Conservation (phyloP, 2,329 filamentous ascomycete genomes). For the Aspergillus oerlinghausenensis region DNA sequence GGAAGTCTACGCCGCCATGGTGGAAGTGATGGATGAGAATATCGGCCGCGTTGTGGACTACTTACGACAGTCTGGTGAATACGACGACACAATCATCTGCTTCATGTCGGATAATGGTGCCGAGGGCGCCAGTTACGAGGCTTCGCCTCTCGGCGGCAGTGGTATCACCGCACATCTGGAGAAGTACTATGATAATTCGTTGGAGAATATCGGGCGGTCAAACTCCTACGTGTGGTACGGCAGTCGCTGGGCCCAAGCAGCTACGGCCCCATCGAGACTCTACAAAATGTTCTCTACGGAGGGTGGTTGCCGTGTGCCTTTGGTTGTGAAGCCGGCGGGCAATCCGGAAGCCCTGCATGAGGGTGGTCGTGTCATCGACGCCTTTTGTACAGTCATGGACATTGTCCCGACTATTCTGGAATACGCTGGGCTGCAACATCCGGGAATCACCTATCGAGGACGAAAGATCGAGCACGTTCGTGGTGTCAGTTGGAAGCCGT, state of each 20-base stretch:
- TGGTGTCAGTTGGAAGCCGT: slow-evolving; percentile 45
- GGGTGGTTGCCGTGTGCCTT: slow-evolving; percentile 51
- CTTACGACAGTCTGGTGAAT: slow-evolving; percentile 43
- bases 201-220: slow-evolving; percentile 55
- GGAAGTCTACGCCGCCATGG: slow-evolving; percentile 50
- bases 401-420: slow-evolving; percentile 44
- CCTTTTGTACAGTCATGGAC: slow-evolving; percentile 53
- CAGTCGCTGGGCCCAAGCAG: slow-evolving; percentile 52
- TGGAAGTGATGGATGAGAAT: slow-evolving; percentile 44
- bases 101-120: slow-evolving; percentile 51
- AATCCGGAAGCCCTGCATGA: slow-evolving; percentile 14
- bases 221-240: slow-evolving; percentile 60
- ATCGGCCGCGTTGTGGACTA: slow-evolving; percentile 45
- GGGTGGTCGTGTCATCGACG: slow-evolving; percentile 42
- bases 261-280: slow-evolving; percentile 47
- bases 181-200: slow-evolving; percentile 55
- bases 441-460: slow-evolving; percentile 49
- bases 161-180: slow-evolving; percentile 51
- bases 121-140: slow-evolving; percentile 53
- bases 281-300: slow-evolving; percentile 49
- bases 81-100: slow-evolving; percentile 48
- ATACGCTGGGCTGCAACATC: slow-evolving; percentile 45
- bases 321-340: slow-evolving; percentile 44
- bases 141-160: slow-evolving; percentile 53
- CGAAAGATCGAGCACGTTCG: slow-evolving; percentile 50